These are phyloP conservation scores for Eimeria praecox DNA, from an alignment of 169 alveolate genomes.

Conservation along the genomic window DNA sequence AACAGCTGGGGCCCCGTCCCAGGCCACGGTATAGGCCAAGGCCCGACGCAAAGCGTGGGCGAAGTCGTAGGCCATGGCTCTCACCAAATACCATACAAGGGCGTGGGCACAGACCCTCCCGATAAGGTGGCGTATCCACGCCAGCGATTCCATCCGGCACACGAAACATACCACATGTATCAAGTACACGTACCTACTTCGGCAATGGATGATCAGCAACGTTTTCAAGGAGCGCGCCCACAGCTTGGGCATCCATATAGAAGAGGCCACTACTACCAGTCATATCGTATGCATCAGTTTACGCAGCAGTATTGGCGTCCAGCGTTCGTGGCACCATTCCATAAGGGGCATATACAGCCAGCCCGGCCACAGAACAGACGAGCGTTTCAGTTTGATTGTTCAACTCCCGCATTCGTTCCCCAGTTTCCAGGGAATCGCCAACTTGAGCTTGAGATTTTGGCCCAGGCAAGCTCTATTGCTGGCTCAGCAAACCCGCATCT, in stretches of 20 bases:
- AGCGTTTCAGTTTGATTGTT: slow-evolving; percentile 6
- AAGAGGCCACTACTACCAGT: slow-evolving; percentile 7
- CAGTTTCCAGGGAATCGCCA: slow-evolving; percentile 28
- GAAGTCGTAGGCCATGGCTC: not conserved
- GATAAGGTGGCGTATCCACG: not conserved
- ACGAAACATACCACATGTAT: not conserved
- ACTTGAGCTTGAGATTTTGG: slow-evolving; percentile 3
- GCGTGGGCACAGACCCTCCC: not conserved
- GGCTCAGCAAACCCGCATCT: not conserved
- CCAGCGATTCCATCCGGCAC: not conserved
- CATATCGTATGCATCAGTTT: not conserved
- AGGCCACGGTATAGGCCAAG: not conserved
- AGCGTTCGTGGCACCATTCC: not conserved
- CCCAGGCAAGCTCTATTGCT: slow-evolving; percentile 17
- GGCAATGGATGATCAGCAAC: not conserved
- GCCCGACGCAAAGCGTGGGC: not conserved
- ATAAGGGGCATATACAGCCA: not conserved
- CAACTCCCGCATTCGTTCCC: slow-evolving; percentile 10
- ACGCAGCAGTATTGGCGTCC: not conserved
- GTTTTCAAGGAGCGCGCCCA: not conserved
- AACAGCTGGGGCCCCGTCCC: not conserved
- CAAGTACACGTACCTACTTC: not conserved
- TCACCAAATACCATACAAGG: not conserved
- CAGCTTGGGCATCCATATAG: not conserved
- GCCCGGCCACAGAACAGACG: not conserved